Evolutionary conservation across 305 asterid genomes (phyloP).

Genomic region (Rubia tinctorum): DNA sequence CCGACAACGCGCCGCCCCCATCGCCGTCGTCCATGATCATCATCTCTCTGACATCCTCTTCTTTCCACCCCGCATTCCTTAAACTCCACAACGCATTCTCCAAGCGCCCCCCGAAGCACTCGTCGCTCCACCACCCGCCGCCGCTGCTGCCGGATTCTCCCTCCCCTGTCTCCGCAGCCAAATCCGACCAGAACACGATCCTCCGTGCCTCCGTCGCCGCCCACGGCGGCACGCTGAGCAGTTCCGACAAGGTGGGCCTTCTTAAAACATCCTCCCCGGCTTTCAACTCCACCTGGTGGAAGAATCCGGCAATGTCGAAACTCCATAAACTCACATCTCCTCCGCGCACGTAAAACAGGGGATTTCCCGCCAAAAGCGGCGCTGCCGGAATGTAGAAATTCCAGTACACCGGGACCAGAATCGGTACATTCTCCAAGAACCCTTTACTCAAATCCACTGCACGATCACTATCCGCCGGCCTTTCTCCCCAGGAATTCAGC

Average conservation of each 20-base stretch:
- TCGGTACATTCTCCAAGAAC: constrained; percentile 41
- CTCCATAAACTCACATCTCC: constrained; percentile 59
- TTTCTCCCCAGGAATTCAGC: constrained; percentile 59
- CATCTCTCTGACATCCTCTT: constrained; percentile 92
- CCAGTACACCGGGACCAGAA: constrained; percentile 64
- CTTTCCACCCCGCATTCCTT: constrained; percentile 86
- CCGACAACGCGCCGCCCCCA: background rate
- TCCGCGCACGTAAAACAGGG: constrained; percentile 68
- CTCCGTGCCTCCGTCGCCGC: constrained; percentile 74
- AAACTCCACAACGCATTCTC: constrained; percentile 58
- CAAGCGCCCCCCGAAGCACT: constrained; percentile 45
- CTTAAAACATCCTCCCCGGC: constrained; percentile 18
- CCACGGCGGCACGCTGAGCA: constrained; percentile 68
- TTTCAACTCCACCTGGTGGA: constrained; percentile 49
- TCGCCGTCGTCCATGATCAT: constrained; percentile 63
- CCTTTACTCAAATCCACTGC: constrained; percentile 41
- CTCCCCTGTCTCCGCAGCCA: constrained; percentile 35
- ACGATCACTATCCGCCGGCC: constrained; percentile 44
- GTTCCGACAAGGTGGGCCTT: constrained; percentile 23
- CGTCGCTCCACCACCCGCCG: constrained; percentile 66
- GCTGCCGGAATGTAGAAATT: constrained; percentile 55
- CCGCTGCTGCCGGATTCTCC: constrained; percentile 8
- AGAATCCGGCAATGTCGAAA: constrained; percentile 73
- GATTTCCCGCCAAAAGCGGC: constrained; percentile 78
- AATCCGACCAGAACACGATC: constrained; percentile 71